Percentiles rank a stretch among this genome's conserved stretches.
Conservation (phyloP, 441 rosid genomes). For the Pelargonium fulgidum region DNA sequence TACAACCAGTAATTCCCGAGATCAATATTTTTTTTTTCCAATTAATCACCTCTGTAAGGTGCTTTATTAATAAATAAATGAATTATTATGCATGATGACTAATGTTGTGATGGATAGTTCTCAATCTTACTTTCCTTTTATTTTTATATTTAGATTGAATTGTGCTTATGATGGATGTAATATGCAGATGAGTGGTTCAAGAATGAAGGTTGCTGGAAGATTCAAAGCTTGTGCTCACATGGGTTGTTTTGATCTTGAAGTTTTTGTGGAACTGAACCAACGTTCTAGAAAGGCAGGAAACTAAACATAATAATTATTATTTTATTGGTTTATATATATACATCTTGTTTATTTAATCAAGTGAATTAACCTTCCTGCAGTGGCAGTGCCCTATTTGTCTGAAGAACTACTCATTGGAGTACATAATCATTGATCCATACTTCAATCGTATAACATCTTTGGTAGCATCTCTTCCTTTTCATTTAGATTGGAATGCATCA, state of each 20-base stretch:
- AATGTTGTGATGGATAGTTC: background rate
- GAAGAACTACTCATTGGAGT: conserved; percentile 89
- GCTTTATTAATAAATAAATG: background rate
- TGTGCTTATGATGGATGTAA: conserved; percentile 16
- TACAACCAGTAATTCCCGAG: background rate
- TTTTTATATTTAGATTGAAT: background rate
- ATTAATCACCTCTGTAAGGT: background rate
- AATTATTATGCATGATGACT: background rate
- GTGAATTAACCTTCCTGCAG: conserved; percentile 40
- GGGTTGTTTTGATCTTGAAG: conserved; percentile 97
- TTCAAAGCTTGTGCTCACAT: conserved; percentile 89
- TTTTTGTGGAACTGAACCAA: conserved; percentile 92
- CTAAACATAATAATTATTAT: conserved; percentile 10
- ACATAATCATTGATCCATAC: conserved; percentile 81
- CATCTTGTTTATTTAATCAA: conserved; percentile 17
- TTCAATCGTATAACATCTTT: conserved; percentile 78
- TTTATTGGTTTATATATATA: conserved; percentile 9
- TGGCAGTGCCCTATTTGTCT: conserved; percentile 99
- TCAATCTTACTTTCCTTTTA: background rate
- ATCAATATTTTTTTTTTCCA: background rate
- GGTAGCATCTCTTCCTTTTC: conserved; percentile 35
- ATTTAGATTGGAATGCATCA: background rate
- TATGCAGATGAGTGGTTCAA: conserved; percentile 83
- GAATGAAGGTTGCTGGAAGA: conserved; percentile 97
- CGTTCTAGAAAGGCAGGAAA: conserved; percentile 90